Evolutionary conservation across 2,329 filamentous ascomycete genomes (phyloP).

Genomic region (Cercospora janseana): DNA sequence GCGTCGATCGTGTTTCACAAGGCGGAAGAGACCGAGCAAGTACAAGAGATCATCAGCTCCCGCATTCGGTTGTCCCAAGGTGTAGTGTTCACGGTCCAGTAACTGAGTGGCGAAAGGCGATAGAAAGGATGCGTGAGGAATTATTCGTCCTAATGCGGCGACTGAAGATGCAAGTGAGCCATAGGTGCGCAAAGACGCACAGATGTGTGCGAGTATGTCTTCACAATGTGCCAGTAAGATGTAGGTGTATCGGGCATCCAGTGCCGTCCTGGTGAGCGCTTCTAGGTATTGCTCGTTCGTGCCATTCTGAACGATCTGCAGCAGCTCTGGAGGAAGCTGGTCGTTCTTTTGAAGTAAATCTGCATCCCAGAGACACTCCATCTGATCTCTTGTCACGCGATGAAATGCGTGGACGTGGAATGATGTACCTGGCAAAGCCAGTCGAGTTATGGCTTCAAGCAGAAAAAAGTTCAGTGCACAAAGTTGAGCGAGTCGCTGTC

Average conservation of each 20-base stretch:
- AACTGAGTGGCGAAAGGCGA: constrained; percentile 42
- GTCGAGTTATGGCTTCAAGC: constrained; percentile 4
- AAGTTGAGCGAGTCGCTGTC: constrained; percentile 4
- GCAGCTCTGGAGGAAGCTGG: constrained; percentile 67
- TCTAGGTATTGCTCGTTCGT: constrained; percentile 67
- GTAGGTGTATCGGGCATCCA: constrained; percentile 69
- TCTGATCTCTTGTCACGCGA: constrained; percentile 7
- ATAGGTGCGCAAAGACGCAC: constrained; percentile 53
- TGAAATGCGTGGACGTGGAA: neutral
- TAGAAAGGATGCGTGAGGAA: constrained; percentile 80
- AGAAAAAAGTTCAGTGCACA: constrained; percentile 7
- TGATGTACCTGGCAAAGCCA: neutral
- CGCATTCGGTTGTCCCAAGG: constrained; percentile 11
- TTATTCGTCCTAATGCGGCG: constrained; percentile 71
- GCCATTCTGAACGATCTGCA: constrained; percentile 60
- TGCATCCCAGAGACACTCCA: constrained; percentile 37
- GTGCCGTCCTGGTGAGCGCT: constrained; percentile 65
- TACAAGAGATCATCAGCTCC: constrained; percentile 29
- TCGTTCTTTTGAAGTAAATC: constrained; percentile 42
- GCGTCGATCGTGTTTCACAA: constrained; percentile 72
- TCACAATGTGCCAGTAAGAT: constrained; percentile 72
- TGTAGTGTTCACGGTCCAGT: constrained; percentile 25
- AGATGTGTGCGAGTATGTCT: constrained; percentile 74
- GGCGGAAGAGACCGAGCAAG: constrained; percentile 71
- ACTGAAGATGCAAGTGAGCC: constrained; percentile 47